Percentiles rank a stretch among this genome's conserved stretches.
phyloP scores from a whole-genome alignment of 1,284 basidiomycete genomes.

The Takashimella koratensis region DNA sequence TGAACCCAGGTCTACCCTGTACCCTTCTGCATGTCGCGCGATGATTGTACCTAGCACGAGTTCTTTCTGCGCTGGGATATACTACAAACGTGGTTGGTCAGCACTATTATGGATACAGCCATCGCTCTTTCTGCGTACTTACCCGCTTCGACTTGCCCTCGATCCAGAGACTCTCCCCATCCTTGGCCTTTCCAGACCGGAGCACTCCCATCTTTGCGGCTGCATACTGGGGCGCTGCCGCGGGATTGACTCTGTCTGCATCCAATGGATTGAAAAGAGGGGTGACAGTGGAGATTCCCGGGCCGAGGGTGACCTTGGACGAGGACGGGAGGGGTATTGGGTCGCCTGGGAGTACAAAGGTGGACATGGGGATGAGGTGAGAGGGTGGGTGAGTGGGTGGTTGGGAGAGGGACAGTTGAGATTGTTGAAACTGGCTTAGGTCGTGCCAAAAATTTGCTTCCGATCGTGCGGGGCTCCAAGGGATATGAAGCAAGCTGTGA shows the following conservation, averaged over 20 bases:
- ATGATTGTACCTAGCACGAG: constrained; percentile 53
- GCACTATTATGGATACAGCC: background rate
- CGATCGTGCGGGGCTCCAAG: too few relatives aligned
- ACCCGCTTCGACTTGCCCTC: constrained; percentile 45
- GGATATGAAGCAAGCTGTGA: too few relatives aligned
- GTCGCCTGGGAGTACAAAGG: constrained; percentile 46
- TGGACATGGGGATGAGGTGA: constrained; percentile 8
- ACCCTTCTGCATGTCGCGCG: constrained; percentile 52
- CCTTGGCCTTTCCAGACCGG: constrained; percentile 24
- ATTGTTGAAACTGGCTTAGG: background rate
- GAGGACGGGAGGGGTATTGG: constrained; percentile 29
- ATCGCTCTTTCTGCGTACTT: too few relatives aligned
- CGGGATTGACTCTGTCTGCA: background rate
- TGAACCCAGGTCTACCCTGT: constrained; percentile 53
- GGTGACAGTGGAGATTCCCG: constrained; percentile 31
- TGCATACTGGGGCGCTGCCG: constrained; percentile 16
- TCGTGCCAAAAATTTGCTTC: background rate
- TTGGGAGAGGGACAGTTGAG: background rate
- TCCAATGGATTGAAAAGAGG: background rate
- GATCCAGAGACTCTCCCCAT: constrained; percentile 40
- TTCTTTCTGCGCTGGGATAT: constrained; percentile 51
- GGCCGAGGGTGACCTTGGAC: constrained; percentile 37
- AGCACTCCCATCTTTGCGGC: constrained; percentile 42
- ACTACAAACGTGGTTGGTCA: constrained; percentile 29
- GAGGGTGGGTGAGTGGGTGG: background rate